Base-by-base conservation (phyloP, 2,329 filamentous ascomycete species). In the Cladophialophora carrionii region DNA sequence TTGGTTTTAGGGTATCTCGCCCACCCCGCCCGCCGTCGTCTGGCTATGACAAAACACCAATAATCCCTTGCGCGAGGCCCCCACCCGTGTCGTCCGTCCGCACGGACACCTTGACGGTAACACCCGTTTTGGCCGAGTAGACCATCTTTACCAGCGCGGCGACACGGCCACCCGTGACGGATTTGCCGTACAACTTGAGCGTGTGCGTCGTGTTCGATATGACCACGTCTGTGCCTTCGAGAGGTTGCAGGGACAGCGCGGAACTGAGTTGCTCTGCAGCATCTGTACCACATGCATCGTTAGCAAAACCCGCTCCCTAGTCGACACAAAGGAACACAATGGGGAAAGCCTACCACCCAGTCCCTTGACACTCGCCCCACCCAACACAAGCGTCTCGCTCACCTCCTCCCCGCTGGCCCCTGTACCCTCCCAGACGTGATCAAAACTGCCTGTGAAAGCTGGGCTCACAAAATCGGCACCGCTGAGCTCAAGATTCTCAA, bases 101-200 rank as follows among this genome's bases (percentile, higher is more conserved):
- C 67, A 94, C 91, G 59, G 89, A 90, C 72, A 99, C 92, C 86
- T 98, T 98, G 74, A 94, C 96, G 64, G 95, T 97, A 29, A 98
- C 92, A 59, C 95, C 95, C 57, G 89, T 89, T 84, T 96, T 96
- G 73, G 90, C 88, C 67, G 91, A 96, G 80, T 88, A 97, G 0
- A 93, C 95, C 93, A 99, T 96, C 78, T 92, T 87, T 70, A 98
- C 87, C 70, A 87, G 88, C 66, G 90, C 90, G 62, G 93, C 91
- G 17, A 99, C 94, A 74, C 90, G 89, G 71, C 95, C 95, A 41
- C 94, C 95, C 37, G 86, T 88, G 68, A 98, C 89, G 51, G 92
- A 96, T 87, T 97, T 98, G 76, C 95, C 95, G 77, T 97, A 90
- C 41, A 99, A 83, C 81, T 96, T 98, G 76, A 99, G 88, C 3